Base-by-base conservation (phyloP, 768 basidiomycete genomes). In the Kwoniella botswanensis region DNA sequence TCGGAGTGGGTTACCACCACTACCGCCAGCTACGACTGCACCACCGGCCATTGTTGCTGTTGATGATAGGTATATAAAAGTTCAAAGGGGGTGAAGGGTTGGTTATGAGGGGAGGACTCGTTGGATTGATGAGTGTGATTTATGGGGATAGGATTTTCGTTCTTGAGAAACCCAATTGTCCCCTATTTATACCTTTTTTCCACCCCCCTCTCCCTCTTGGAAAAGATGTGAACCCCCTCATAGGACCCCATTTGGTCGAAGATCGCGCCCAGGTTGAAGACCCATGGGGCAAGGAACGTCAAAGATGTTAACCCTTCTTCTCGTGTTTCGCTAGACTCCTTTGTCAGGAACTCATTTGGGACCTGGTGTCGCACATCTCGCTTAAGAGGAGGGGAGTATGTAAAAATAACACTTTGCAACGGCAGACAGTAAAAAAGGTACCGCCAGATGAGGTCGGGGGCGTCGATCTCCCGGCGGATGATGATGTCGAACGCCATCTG, bases 1-100 rank as follows among this genome's bases (percentile, higher is more conserved):
- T 65, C 73, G 64, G 58, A 82, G 74, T 12, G 81, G 81, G 76
- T 82, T 82, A 67, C 81, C 81, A 41, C 74, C 73, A 60, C 56
- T 63, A 41, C 74, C 75, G 53, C 78, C 80, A 54, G 76, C 42
- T 46, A 79, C 72, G n/a, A 80, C 77, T 69, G 77, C 78, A 44
- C 79, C 81, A 55, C 81, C 81, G 18, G 81, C 79, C 81, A 82
- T 82, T 61, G 56, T 78, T 70, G 26, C 24, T 29, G 22, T 65
- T 73, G 43, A 17, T 17, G 60, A 53, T 26, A 35, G 66, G 24
- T 42, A 42, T 35, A 35, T 35, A 35, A 0, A 9, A 35, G 35
- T 6, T 35, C 35, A 54, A 53, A 53, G 50, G 61, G 52, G 55
- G 10, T 15, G 63, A 57, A 65, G 44, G 55, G 5, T 26, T 29